Conservation (phyloP, 2,329 filamentous ascomycete genomes). For the Aspergillus versicolor region DNA sequence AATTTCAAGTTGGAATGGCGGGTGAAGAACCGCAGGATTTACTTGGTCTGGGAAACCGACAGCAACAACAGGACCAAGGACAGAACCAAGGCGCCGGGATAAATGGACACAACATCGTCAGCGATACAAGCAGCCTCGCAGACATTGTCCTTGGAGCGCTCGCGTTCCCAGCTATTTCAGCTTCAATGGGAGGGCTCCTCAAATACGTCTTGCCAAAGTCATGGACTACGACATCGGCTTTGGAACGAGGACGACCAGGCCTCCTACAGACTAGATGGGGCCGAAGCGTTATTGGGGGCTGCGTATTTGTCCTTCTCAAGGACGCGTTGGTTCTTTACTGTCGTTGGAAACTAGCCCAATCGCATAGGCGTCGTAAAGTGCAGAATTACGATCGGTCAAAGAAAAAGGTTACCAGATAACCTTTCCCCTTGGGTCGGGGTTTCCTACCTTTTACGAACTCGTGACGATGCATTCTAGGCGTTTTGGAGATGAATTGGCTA, state of each 20-base stretch:
- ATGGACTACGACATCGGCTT: constrained; percentile 56
- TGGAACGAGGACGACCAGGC: constrained; percentile 53
- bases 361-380: constrained; percentile 47
- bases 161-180: constrained; percentile 78
- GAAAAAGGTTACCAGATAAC: constrained; percentile 29
- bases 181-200: constrained; percentile 73
- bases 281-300: constrained; percentile 82
- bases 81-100: constrained; percentile 26
- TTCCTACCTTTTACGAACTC: constrained; percentile 13
- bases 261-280: constrained; percentile 85
- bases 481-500: constrained; percentile 15
- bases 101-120: constrained; percentile 49
- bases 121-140: constrained; percentile 56
- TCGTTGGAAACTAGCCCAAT: constrained; percentile 49
- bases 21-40: constrained; percentile 33
- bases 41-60: constrained; percentile 28
- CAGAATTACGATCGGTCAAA: constrained; percentile 47
- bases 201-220: constrained; percentile 65
- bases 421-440: neutral
- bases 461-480: constrained; percentile 26
- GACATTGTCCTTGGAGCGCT: constrained; percentile 67
- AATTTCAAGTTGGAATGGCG: constrained; percentile 52
- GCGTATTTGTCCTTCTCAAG: constrained; percentile 82
- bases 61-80: constrained; percentile 16
- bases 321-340: constrained; percentile 63